Base-by-base conservation (phyloP, 1,284 basidiomycete genomes). In the Naganishia liquefaciens region DNA sequence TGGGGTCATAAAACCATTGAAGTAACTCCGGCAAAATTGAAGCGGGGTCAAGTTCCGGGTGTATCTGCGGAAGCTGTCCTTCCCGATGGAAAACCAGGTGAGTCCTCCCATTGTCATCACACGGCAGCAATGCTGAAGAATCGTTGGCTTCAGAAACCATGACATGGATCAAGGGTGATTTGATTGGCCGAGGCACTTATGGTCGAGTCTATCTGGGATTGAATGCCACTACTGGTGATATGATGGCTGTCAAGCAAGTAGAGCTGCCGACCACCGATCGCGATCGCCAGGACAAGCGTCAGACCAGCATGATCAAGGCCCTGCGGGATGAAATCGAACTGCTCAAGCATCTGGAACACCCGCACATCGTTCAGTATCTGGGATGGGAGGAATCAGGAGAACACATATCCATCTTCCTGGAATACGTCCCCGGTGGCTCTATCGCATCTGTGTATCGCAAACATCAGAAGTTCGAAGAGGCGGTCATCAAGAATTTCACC, bases 201-300 rank as follows among this genome's bases (percentile, higher is more conserved):
- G 95, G 95, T 7, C 86, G 90, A 55, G 96, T 99, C 33, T 99
- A 97, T 74, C 86, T 98, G 54, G 96, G 93, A 21, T 82, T 99
- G 68, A 99, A 99, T 77, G 92, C 91, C n/a, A 95, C 92, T 1
- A 97, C 94, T 0, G 95, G 95, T 64, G 95, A 99, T 79, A 95
- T 98, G 90, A 94, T 99, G 72, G 96, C 96, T 7, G 96, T 99
- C 70, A 99, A 99, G 80, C 96, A 99, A 80, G 96, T 99, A 54
- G 95, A 98, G 78, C 84, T 95, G 65, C 94, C 95, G 1, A 86
- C 87, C 55, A 95, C 93, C 0, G 86, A 88, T 15, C 90, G 88
- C 71, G 95, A 99, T 80, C 89, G 88, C 75, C 88, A 87, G 71
- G 93, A 98, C 75, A 83, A 85, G 27, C 85, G 93, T 17, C 94